Percentiles rank a stretch among this genome's conserved stretches.
Conservation (phyloP, 371 early-diverging fungal genomes). For the Fennellomyces sp. region DNA sequence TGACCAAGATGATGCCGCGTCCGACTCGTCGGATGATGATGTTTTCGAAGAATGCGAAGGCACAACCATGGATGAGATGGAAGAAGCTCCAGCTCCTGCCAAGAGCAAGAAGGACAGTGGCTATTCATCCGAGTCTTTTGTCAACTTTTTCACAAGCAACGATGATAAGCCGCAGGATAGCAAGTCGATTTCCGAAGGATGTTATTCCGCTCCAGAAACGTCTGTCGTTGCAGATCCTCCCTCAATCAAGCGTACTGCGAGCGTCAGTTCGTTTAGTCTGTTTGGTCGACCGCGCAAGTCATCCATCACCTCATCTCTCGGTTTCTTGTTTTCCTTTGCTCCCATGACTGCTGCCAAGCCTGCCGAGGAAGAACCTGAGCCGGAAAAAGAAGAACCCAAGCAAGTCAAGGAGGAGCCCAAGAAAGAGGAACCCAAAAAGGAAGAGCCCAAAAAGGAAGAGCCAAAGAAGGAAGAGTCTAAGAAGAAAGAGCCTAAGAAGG, state of each 20-base stretch:
- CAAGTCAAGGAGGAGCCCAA: not conserved
- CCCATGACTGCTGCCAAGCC: constrained; percentile 16
- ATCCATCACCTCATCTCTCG: constrained; percentile 19
- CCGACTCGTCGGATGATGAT: constrained; percentile 13
- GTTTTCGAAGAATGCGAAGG: constrained; percentile 12
- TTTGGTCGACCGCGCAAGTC: constrained; percentile 20
- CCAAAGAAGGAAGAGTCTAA: constrained; percentile 1
- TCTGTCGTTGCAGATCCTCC: not conserved
- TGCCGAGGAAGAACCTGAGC: not conserved
- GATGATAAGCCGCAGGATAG: not conserved
- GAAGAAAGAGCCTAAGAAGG: not conserved
- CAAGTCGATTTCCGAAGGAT: constrained; percentile 12
- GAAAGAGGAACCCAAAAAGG: constrained; percentile 1
- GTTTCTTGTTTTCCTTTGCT: constrained; percentile 11
- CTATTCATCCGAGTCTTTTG: constrained; percentile 32
- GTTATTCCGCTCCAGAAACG: not conserved
- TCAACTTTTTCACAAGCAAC: constrained; percentile 6
- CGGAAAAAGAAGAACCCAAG: not conserved
- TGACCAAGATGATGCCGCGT: not conserved
- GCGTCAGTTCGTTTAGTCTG: constrained; percentile 13
- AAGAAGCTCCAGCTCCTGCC: not conserved
- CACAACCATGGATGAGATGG: not conserved
- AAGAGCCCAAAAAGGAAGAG: not conserved
- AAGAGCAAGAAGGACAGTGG: constrained; percentile 49
- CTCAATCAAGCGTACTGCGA: constrained; percentile 12